phyloP scores from a whole-genome alignment of 2,329 filamentous ascomycete species.

The Zymoseptoria pseudotritici region DNA sequence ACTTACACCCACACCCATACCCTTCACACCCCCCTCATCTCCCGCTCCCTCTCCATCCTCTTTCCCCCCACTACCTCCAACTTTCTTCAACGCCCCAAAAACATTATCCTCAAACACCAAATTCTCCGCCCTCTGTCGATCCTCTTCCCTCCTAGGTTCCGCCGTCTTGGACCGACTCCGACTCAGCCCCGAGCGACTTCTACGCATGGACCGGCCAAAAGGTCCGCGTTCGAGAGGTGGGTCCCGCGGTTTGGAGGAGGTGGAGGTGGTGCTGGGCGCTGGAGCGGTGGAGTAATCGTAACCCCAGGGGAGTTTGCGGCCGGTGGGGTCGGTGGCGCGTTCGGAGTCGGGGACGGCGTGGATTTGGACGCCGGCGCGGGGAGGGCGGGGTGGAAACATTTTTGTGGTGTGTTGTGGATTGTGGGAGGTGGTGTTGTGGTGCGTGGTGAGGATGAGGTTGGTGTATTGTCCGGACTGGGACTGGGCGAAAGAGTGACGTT shows the following conservation, averaged over 20 bases:
- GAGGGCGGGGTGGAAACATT: neutral
- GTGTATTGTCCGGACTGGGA: neutral
- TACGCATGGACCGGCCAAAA: conserved; percentile 49
- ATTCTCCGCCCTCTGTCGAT: conserved; percentile 41
- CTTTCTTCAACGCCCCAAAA: conserved; percentile 30
- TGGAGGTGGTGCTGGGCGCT: conserved; percentile 5
- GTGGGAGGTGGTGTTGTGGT: neutral
- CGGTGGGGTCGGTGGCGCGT: conserved; percentile 52
- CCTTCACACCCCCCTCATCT: conserved; percentile 13
- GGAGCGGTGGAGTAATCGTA: conserved; percentile 36
- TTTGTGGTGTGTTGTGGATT: neutral
- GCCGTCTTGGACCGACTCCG: conserved; percentile 40
- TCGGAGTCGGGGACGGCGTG: conserved; percentile 58
- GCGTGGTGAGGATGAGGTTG: neutral
- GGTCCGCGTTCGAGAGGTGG: conserved; percentile 54
- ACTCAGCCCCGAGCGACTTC: conserved; percentile 26
- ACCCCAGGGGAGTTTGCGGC: conserved; percentile 55
- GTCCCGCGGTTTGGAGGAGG: conserved; percentile 24
- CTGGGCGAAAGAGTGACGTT: neutral
- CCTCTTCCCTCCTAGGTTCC: conserved; percentile 53
- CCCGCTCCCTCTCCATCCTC: conserved; percentile 20
- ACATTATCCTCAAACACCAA: conserved; percentile 41
- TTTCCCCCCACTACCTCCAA: conserved; percentile 21
- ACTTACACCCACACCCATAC: conserved; percentile 25
- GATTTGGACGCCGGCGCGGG: conserved; percentile 49